Base-by-base conservation (phyloP, 306 rosid genomes). In the Ormosia semicastrata region DNA sequence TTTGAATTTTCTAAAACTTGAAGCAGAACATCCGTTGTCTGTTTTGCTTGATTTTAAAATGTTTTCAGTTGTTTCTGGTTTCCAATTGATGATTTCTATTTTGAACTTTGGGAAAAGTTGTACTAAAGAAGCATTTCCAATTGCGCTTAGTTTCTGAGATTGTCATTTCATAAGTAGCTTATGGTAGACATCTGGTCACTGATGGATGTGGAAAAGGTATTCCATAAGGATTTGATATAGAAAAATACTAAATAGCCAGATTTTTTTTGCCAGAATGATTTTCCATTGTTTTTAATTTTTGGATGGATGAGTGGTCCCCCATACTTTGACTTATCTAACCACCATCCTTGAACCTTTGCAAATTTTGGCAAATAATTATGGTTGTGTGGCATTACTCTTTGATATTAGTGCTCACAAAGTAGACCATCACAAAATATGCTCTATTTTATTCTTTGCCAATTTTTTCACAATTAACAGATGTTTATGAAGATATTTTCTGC, bases 121-220 rank as follows among this genome's bases (percentile, higher is more conserved):
- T 49, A n/a, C 63, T 17, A 64, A 33, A 41, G 41, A 73, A 66
- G 54, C 30, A 36, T 67, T 75, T 62, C 30, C 33, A 67, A 57
- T 34, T 66, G 18, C 12, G 37, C 30, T 76, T 49, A 5, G 63
- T 64, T 63, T 76, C 17, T 62, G 44, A 46, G 47, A 49, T 47
- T 47, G 82, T 56, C 87, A 89, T 82, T 89, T 89, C 30, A 10
- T 24, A 43, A 43, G 40, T 43, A 43, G 56, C 18, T 47, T 71
- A 47, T 44, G 52, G 52, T 44, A 24, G 62, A 71, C 50, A 32
- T 6, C 6, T 58, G 13, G 66, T 37, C n/a, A 66, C 58, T 72
- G 58, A 63, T 80, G 43, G 17, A 39, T 49, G 66, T 52, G 17
- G 13, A 24, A 36, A 4, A 72, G 50, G 66, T 11, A 56, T 73